These are phyloP conservation scores for Nakazawaea holstii DNA, from an alignment of 805 yeast genomes.

Conservation along the genomic window DNA sequence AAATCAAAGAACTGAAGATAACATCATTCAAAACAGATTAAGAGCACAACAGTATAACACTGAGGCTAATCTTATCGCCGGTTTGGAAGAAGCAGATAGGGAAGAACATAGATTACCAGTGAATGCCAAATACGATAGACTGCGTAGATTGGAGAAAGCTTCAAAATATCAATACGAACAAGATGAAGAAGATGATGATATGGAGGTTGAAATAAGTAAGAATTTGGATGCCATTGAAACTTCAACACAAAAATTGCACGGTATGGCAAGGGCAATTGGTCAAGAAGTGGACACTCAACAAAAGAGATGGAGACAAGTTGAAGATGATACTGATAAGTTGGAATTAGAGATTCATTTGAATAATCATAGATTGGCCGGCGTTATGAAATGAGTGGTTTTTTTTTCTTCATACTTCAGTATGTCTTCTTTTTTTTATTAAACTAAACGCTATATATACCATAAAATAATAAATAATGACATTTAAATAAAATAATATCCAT, in stretches of 20 bases:
- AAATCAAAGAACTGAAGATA: slow-evolving; percentile 27
- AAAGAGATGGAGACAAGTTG: slow-evolving; percentile 63
- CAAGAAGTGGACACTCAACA: slow-evolving; percentile 80
- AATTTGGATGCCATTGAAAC: slow-evolving; percentile 75
- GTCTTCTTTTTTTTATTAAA: too few relatives aligned
- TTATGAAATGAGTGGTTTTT: slow-evolving; percentile 3
- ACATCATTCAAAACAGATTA: slow-evolving; percentile 47
- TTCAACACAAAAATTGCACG: slow-evolving; percentile 64
- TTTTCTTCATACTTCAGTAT: too few relatives aligned
- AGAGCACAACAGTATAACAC: slow-evolving; percentile 55
- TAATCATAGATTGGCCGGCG: slow-evolving; percentile 58
- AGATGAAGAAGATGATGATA: slow-evolving; percentile 88
- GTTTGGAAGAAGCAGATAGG: slow-evolving; percentile 35
- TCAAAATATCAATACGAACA: slow-evolving; percentile 75
- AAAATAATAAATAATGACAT: too few relatives aligned
- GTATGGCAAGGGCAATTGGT: slow-evolving; percentile 65
- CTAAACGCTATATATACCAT: too few relatives aligned
- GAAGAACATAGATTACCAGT: slow-evolving; percentile 47
- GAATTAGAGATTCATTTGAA: slow-evolving; percentile 81
- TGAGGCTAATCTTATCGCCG: slow-evolving; percentile 62
- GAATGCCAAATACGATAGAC: slow-evolving; percentile 23
- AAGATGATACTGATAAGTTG: slow-evolving; percentile 76
- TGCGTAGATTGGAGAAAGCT: slow-evolving; percentile 35
- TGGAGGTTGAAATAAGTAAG: slow-evolving; percentile 80
- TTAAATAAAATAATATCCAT: too few relatives aligned